phyloP scores from a whole-genome alignment of 768 basidiomycete genomes.

The Auriscalpium vulgare region DNA sequence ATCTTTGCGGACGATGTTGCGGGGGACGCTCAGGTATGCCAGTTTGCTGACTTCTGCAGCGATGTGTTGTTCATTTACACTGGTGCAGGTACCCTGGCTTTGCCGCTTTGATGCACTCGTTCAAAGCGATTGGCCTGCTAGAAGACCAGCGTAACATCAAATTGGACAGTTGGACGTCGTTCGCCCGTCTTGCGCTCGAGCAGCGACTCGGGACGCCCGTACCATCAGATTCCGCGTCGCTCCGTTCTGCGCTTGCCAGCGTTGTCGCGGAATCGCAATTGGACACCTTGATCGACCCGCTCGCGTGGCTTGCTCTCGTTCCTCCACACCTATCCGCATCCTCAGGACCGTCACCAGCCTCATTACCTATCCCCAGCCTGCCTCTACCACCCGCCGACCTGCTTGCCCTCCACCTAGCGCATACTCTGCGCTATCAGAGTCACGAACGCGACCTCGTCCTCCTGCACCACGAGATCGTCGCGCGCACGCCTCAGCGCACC shows the following conservation, averaged over 20 bases:
- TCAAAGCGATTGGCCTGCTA: constrained; percentile 65
- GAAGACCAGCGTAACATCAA: constrained; percentile 31
- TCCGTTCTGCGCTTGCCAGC: constrained; percentile 26
- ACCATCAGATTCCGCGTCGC: constrained; percentile 24
- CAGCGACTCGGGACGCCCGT: constrained; percentile 20
- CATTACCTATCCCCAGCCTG: constrained; percentile 38
- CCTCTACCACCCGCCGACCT: constrained; percentile 57
- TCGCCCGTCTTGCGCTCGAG: constrained; percentile 29
- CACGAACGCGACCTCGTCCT: constrained; percentile 83
- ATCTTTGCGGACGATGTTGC: constrained; percentile 53
- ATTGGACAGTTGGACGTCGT: constrained; percentile 30
- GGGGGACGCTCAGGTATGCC: constrained; percentile 73
- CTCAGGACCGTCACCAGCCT: constrained; percentile 11
- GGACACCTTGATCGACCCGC: constrained; percentile 29
- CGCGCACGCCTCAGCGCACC: constrained; percentile 21
- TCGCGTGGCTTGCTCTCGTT: constrained; percentile 42
- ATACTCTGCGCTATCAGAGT: constrained; percentile 59
- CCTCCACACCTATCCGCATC: constrained; percentile 13
- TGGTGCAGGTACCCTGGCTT: constrained; percentile 78
- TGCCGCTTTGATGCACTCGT: constrained; percentile 60
- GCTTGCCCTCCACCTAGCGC: constrained; percentile 63
- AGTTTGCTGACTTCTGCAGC: neutral
- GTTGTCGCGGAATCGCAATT: constrained; percentile 15
- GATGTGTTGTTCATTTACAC: neutral
- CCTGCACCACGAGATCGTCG: constrained; percentile 75